Base-by-base conservation (phyloP, 495 filamentous ascomycete species). In the Neurospora cerealis region DNA sequence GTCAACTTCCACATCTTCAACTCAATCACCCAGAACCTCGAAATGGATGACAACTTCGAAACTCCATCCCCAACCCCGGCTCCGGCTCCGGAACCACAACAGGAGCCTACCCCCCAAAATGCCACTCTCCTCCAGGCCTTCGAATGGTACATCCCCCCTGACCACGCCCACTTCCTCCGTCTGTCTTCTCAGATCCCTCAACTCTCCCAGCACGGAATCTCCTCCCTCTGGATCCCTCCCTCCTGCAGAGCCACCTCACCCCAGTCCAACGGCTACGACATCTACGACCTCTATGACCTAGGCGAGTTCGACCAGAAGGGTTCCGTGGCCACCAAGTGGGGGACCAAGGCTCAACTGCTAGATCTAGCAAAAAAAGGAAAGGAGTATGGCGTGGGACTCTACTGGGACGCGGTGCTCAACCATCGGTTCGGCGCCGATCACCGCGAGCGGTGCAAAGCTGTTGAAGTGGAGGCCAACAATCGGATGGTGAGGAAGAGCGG, bases 281-380 rank as follows among this genome's bases (percentile, higher is more conserved):
- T 92, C 76, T 93, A 93, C 73, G 91, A 93, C 76, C 80, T 94
- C 5, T 94, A 91, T 75, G 92, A 94, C 71, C 80, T 93, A 32
- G 91, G 92, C 41, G 92, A 94, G 76, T 94, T 93, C 75, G 87
- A 93, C 76, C 91, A 93, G 75, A 93, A 93, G 75, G 89, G 89
- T 44, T 78, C 81, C 2, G 79, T 83, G 13, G 82, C 83, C n/a
- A 93, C 91, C 21, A 92, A 93, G 82, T 94, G 90, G 90, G 91
- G 92, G n/a, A 85, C 83, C 24, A 90, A 88, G 73, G 86, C 88
- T 13, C 88, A 93, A 24, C 83, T 93, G 13, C 44, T 88, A n/a
- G 79, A 82, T 9, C 78, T 94, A 54, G 79, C 82, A 7, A 77
- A 80, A 28, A 79, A 81, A 24, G 89, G 89, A 0, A 84, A 87